phyloP scores from a whole-genome alignment of 331 rosid species.

The Quercus phellos region DNA sequence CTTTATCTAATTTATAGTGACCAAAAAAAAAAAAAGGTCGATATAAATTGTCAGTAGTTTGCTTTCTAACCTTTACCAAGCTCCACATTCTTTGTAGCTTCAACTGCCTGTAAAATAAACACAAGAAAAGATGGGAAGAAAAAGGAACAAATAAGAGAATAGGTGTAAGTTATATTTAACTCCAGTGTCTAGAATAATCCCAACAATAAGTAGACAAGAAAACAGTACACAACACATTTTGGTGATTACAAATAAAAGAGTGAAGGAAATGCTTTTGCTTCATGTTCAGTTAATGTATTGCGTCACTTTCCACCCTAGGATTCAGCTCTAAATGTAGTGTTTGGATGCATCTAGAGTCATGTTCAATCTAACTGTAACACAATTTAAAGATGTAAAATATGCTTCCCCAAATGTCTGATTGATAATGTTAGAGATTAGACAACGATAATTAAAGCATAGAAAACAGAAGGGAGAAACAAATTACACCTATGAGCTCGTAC shows the following conservation, averaged over 20 bases:
- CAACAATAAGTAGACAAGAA: background rate
- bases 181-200: background rate
- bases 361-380: background rate
- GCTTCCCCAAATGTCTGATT: no score
- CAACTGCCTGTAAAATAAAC: conserved; percentile 66
- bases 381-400: background rate
- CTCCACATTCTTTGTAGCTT: conserved; percentile 82
- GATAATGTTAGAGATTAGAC: no score
- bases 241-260: background rate
- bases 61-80: conserved; percentile 22
- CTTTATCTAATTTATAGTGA: no score
- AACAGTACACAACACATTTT: background rate
- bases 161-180: background rate
- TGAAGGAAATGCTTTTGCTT: background rate
- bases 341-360: background rate
- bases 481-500: background rate
- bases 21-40: no score
- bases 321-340: no score
- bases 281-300: background rate
- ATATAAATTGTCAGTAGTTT: no score
- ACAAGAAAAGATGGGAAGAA: no score
- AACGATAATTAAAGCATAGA: no score
- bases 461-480: background rate
- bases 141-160: background rate
- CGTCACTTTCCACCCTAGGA: no score